Base-by-base conservation (phyloP, 352 stramenopile genomes). In the Phytopythium mirpurense region DNA sequence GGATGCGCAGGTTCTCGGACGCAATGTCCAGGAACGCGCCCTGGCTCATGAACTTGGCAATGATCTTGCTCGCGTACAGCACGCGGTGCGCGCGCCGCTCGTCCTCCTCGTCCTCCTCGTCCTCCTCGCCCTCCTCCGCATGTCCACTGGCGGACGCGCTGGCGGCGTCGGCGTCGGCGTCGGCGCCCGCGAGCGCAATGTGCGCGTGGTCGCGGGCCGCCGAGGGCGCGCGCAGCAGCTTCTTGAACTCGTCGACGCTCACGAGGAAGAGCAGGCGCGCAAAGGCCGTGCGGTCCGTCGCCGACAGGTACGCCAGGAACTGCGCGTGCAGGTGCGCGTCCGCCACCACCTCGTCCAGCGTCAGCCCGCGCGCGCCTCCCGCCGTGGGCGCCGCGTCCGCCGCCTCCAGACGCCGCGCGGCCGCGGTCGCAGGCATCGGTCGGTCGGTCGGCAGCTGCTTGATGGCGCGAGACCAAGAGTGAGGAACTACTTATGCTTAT, bases 161-260 rank as follows among this genome's bases (percentile, higher is more conserved):
- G 19, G 43, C 36, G 14, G 47, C 46, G 23, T 63, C 52, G 47
- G 54, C 29, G 29, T 32, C 44, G 10, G 37, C 21, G 5, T 14
- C 23, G 14, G 21, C 34, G n/a, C 40, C 32, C 27, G 48, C 35
- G 34, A 51, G 24, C 26, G 52, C 27, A 31, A 55, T 59, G 56
- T 44, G 51, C 37, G 45, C 26, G 16, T 51, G 29, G 37, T 24
- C 21, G 57, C 54, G 45, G 24, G 42, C 42, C 68, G 43, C 29
- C 34, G 38, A 53, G 23, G 47, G 48, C 51, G n/a, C 32, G 10
- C 32, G 60, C 44, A 89, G 60, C 9, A 90, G 68, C 46, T 89
- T 89, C 68, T 93, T 93, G 67, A 92, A 93, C 60, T 93, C 83
- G 23, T 93, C 83, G 5, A 93, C 83, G 41, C 81, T 92, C 54